A percentile compares a stretch with the other conserved stretches of the same genome.
phyloP scores from a whole-genome alignment of 495 filamentous ascomycete species.

The Neurospora tetrasperma region DNA sequence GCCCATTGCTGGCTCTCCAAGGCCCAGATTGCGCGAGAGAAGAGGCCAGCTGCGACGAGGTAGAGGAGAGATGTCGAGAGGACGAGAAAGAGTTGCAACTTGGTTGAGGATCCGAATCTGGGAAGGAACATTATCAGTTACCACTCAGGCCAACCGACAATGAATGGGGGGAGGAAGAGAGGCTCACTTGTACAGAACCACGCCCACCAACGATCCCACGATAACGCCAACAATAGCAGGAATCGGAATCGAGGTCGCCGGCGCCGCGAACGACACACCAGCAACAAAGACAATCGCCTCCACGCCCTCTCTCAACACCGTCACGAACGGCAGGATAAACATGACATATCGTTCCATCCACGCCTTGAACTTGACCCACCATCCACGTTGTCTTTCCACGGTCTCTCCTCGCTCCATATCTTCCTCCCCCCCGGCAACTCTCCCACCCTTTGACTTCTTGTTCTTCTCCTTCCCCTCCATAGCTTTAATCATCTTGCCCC shows the following conservation, averaged over 20 bases:
- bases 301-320: constrained; percentile 71
- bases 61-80: constrained; percentile 76
- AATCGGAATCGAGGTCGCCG: constrained; percentile 63
- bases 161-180: not conserved
- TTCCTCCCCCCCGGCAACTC: not conserved
- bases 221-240: constrained; percentile 58
- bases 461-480: constrained; percentile 41
- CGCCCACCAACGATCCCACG: constrained; percentile 55
- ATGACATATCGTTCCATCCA: constrained; percentile 70
- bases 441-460: constrained; percentile 6
- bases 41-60: constrained; percentile 74
- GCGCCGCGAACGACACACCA: constrained; percentile 66
- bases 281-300: constrained; percentile 77
- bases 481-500: constrained; percentile 59
- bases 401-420: constrained; percentile 13
- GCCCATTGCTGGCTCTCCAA: constrained; percentile 60
- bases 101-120: constrained; percentile 44
- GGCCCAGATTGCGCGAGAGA: constrained; percentile 66
- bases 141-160: not conserved
- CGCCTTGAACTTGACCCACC: constrained; percentile 35
- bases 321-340: constrained; percentile 75
- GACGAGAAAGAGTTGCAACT: constrained; percentile 70
- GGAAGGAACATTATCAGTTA: not conserved
- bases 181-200: constrained; percentile 69
- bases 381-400: not conserved